A percentile compares a stretch with the other conserved stretches of the same genome.
Evolutionary conservation across 768 basidiomycete genomes (phyloP).

Genomic region (Hypholoma sublateritium): DNA sequence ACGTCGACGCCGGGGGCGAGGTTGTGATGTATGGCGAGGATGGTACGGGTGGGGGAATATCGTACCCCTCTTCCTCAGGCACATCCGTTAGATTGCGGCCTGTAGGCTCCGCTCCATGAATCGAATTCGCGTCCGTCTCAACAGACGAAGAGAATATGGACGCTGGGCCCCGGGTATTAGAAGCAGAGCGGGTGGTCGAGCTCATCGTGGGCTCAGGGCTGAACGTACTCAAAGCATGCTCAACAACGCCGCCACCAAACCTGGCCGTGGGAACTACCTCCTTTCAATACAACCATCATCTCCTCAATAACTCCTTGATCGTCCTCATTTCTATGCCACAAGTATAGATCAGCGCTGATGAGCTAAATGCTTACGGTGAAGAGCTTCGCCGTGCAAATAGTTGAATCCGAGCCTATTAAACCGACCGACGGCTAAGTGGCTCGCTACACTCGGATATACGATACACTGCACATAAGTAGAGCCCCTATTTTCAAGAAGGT

Average conservation of each 20-base stretch:
- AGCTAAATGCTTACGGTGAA: too few species aligned
- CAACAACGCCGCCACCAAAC: not conserved
- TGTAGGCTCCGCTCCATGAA: slow-evolving; percentile 4
- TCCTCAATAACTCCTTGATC: not conserved
- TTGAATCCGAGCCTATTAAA: too few species aligned
- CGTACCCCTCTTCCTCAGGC: slow-evolving; percentile 19
- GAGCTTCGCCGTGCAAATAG: too few species aligned
- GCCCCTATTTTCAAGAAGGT: too few species aligned
- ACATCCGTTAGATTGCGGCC: slow-evolving; percentile 19
- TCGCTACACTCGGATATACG: too few species aligned
- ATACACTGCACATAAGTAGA: too few species aligned
- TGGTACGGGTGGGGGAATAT: slow-evolving; percentile 11
- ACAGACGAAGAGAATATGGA: slow-evolving; percentile 9
- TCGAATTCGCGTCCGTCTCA: slow-evolving; percentile 9
- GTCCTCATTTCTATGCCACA: too few species aligned
- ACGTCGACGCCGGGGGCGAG: slow-evolving; percentile 19
- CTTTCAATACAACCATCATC: not conserved
- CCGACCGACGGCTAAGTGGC: too few species aligned
- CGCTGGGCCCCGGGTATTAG: slow-evolving; percentile 8
- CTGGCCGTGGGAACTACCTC: slow-evolving; percentile 4
- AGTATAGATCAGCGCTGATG: too few species aligned
- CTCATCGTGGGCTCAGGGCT: slow-evolving; percentile 6
- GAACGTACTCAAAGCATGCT: not conserved
- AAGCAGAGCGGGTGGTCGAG: slow-evolving; percentile 6
- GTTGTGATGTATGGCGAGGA: slow-evolving; percentile 19